A percentile compares a stretch with the other conserved stretches of the same genome.
These are phyloP conservation scores for Hypoxylon perforatum DNA, from an alignment of 495 filamentous ascomycete species.

Conservation along the genomic window DNA sequence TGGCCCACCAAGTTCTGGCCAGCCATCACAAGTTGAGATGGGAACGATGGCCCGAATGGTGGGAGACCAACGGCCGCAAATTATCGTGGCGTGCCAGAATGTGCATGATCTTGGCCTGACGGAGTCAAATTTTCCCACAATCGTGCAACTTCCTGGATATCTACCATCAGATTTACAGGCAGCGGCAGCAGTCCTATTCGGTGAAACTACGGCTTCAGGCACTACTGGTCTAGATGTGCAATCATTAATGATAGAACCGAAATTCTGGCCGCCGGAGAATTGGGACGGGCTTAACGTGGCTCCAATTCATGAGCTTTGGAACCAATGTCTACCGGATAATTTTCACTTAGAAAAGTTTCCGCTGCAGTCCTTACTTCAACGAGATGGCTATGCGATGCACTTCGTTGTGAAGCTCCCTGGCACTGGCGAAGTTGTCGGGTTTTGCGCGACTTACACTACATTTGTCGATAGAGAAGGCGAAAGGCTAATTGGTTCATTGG, in stretches of 20 bases:
- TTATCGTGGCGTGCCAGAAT: conserved; percentile 61
- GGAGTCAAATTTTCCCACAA: conserved; percentile 57
- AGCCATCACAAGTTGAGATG: conserved; percentile 54
- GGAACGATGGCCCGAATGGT: conserved; percentile 55
- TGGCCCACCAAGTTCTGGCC: conserved; percentile 49
- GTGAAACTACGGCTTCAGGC: conserved; percentile 41
- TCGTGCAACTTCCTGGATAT: conserved; percentile 60
- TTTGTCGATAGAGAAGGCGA: conserved; percentile 64
- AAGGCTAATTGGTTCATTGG: conserved; percentile 67
- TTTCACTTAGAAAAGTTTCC: conserved; percentile 57
- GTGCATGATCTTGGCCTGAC: conserved; percentile 48
- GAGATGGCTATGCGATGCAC: conserved; percentile 70
- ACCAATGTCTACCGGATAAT: conserved; percentile 55
- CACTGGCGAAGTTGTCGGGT: conserved; percentile 63
- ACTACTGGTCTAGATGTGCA: conserved; percentile 45
- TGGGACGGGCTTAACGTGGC: conserved; percentile 59
- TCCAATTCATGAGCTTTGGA: conserved; percentile 62
- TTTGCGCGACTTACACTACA: conserved; percentile 69
- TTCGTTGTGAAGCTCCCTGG: conserved; percentile 68
- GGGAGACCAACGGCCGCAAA: conserved; percentile 61
- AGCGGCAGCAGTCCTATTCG: conserved; percentile 66
- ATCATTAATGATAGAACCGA: conserved; percentile 52
- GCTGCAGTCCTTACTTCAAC: conserved; percentile 64
- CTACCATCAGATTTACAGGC: conserved; percentile 62
- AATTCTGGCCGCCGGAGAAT: conserved; percentile 58